phyloP scores from a whole-genome alignment of 495 filamentous ascomycete genomes.

The Aspergillus funiculosus region DNA sequence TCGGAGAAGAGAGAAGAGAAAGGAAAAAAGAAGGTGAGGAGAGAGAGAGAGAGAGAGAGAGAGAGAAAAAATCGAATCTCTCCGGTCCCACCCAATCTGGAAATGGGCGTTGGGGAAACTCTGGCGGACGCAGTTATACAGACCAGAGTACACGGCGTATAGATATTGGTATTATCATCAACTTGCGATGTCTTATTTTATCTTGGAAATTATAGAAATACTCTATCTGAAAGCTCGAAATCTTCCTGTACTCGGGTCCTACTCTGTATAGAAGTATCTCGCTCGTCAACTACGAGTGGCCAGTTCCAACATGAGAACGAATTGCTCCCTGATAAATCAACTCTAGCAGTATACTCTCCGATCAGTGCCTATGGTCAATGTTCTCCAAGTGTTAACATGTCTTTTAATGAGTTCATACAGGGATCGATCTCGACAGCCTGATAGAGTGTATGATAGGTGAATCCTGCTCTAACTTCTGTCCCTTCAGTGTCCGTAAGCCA shows the following conservation, averaged over 20 bases:
- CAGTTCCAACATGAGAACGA: too few relatives aligned
- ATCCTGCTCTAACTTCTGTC: too few relatives aligned
- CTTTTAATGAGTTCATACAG: constrained; percentile 2
- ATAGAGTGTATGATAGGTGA: not conserved
- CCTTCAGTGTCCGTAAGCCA: too few relatives aligned
- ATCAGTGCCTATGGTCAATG: too few relatives aligned
- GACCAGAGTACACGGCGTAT: too few relatives aligned
- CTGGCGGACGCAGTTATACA: too few relatives aligned
- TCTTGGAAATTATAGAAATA: not conserved
- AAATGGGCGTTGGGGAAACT: constrained; percentile 4
- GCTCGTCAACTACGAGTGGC: too few relatives aligned
- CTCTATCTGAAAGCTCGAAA: not conserved
- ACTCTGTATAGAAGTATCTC: too few relatives aligned
- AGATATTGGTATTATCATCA: too few relatives aligned
- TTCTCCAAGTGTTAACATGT: too few relatives aligned
- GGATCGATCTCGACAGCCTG: too few relatives aligned
- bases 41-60: constrained; percentile 1
- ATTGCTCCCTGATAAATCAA: too few relatives aligned
- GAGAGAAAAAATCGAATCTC: not conserved
- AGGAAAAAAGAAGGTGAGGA: not conserved
- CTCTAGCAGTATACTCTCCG: constrained; percentile 11
- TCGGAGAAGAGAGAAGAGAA: not conserved
- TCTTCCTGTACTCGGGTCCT: constrained; percentile 6
- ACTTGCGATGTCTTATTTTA: not conserved
- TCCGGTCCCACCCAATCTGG: constrained; percentile 4